Evolutionary conservation across 2,329 filamentous ascomycete species (phyloP).

Genomic region (Monilinia vaccinii-corymbosi): DNA sequence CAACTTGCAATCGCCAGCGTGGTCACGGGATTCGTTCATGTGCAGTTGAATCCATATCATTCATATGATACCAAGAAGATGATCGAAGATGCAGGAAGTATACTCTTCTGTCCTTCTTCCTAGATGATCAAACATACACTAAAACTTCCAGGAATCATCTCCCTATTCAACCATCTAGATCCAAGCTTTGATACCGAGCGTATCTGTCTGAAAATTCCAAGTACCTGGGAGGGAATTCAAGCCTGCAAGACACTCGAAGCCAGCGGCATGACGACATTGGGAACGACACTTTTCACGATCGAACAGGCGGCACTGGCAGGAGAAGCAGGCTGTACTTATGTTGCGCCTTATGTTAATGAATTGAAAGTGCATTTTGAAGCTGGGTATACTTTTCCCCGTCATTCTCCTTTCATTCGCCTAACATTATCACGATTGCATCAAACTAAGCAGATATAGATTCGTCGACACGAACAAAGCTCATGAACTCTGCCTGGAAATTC

Average conservation of each 20-base stretch:
- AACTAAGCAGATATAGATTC: slow-evolving; percentile 31
- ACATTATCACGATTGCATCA: not conserved
- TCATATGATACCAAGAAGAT: slow-evolving; percentile 42
- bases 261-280: slow-evolving; percentile 45
- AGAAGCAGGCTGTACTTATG: slow-evolving; percentile 49
- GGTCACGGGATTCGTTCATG: slow-evolving; percentile 43
- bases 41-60: slow-evolving; percentile 51
- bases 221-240: slow-evolving; percentile 54
- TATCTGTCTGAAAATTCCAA: slow-evolving; percentile 54
- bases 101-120: slow-evolving; percentile 9
- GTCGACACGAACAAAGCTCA: slow-evolving; percentile 37
- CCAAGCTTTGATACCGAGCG: slow-evolving; percentile 37
- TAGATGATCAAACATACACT: not conserved
- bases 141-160: slow-evolving; percentile 37
- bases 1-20: slow-evolving; percentile 41
- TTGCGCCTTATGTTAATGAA: slow-evolving; percentile 59
- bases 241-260: slow-evolving; percentile 47
- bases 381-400: slow-evolving; percentile 29
- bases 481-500: slow-evolving; percentile 36
- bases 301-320: slow-evolving; percentile 50
- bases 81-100: slow-evolving; percentile 42
- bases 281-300: slow-evolving; percentile 54
- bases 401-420: not conserved
- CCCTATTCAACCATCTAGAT: slow-evolving; percentile 37
- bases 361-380: slow-evolving; percentile 51